Evolutionary conservation across 306 rosid species (phyloP).

Genomic region (Fragaria vesca): DNA sequence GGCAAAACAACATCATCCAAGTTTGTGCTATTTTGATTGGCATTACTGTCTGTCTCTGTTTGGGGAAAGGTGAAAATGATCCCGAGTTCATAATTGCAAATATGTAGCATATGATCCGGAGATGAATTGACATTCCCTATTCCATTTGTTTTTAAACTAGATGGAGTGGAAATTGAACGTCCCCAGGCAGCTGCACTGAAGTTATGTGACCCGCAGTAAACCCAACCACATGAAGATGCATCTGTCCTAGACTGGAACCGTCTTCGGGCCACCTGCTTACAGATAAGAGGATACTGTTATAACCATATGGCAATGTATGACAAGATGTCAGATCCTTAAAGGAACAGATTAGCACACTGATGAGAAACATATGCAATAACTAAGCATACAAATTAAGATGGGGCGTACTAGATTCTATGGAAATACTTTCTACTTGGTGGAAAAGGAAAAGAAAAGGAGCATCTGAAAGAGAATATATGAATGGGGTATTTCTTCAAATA

Average conservation of each 20-base stretch:
- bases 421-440: not conserved
- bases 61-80: constrained; percentile 73
- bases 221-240: constrained; percentile 65
- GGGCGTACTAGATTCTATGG: not conserved
- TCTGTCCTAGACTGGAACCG: constrained; percentile 52
- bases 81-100: constrained; percentile 86
- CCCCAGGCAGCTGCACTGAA: constrained; percentile 96
- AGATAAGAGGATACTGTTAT: not conserved
- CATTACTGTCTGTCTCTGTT: constrained; percentile 26
- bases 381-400: not conserved
- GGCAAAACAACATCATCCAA: constrained; percentile 68
- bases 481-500: not conserved
- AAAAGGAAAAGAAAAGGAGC: not conserved
- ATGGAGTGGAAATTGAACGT: constrained; percentile 48
- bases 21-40: constrained; percentile 25
- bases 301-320: not conserved
- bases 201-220: constrained; percentile 82
- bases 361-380: not conserved
- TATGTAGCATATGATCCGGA: constrained; percentile 53
- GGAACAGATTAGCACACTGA: not conserved
- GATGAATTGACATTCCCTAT: constrained; percentile 27
- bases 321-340: not conserved
- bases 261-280: constrained; percentile 63
- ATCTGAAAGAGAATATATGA: not conserved
- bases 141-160: constrained; percentile 34